Evolutionary conservation across 2,329 filamentous ascomycete species (phyloP), one percentile per base, ranked within the genome.

Genomic region (Paraphaeosphaeria minitans): DNA sequence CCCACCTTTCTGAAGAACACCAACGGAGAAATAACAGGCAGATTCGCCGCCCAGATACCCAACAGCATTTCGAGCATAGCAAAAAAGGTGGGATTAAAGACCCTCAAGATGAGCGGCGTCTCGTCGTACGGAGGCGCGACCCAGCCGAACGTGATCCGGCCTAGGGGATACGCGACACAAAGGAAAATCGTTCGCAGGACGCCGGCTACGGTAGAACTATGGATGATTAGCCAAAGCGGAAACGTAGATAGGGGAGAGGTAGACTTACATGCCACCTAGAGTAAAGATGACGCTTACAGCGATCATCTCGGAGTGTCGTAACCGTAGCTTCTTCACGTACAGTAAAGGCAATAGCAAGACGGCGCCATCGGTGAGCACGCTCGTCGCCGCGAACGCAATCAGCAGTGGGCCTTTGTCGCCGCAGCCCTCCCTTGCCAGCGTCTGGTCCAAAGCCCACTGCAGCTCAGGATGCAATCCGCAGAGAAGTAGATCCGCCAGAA

Each of bases 401-500:
- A 61, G 37, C 50, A 46, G 13, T 27, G 31, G 2, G 29, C 42
- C 53, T 12, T 48, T 55, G n/a, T 55, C 43, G 12, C 42, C 53
- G 19, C 53, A 55, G 8, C 27, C 31, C 6, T 33, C 6, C 24
- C 21, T 8, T 13, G 43, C 22, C n/a, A 22, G 21, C n/a, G 19
- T 49, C 14, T 49, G 24, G 24, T 55, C 53, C 5, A 55, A n/a
- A 2, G 22, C 16, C 51, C 51, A 53, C 10, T 22, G 19, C 19
- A 42, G 39, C 16, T 42, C 19, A 10, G 39, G 35, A 27, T 53
- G 51, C 19, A 16, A 16, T 13, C 39, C 51, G 24, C 51, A 53
- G 19, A 53, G 22, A 4, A 53, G 27, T 4, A 53, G 13, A 43
- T 53, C 22, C 22, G 35, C 35, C 14, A 53, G 24, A 13, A 53